Percentiles rank a stretch among this genome's conserved stretches.
Evolutionary conservation across 2,329 filamentous ascomycete genomes (phyloP).

Genomic region (Penicillium decumbens): DNA sequence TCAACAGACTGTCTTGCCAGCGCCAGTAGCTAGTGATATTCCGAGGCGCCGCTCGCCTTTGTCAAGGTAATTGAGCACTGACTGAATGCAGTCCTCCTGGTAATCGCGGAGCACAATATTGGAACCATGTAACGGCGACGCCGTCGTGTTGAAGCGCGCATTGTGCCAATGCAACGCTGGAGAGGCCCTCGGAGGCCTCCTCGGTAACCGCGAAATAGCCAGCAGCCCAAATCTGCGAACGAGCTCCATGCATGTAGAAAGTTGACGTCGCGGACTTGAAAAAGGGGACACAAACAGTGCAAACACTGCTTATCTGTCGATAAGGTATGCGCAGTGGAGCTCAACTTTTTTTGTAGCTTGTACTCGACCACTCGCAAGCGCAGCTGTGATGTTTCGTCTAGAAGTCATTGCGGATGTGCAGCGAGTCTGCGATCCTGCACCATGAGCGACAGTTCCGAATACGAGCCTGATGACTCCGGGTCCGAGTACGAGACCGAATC

Average conservation of each 20-base stretch:
- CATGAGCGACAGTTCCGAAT: conserved; percentile 38
- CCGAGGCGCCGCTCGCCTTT: conserved; percentile 74
- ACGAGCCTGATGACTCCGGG: conserved; percentile 32
- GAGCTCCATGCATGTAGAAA: conserved; percentile 27
- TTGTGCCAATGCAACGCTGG: conserved; percentile 23
- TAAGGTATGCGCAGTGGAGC: conserved; percentile 10
- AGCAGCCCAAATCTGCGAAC: conserved; percentile 24
- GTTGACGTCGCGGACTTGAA: background rate
- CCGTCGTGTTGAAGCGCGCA: conserved; percentile 24
- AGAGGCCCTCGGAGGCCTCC: conserved; percentile 11
- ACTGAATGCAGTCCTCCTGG: conserved; percentile 85
- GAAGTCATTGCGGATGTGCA: conserved; percentile 20
- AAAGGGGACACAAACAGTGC: conserved; percentile 32
- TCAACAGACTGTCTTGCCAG: conserved; percentile 65
- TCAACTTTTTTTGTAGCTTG: conserved; percentile 14
- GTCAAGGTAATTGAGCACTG: conserved; percentile 65
- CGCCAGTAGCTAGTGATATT: conserved; percentile 79
- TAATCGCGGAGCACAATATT: conserved; percentile 69
- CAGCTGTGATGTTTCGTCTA: conserved; percentile 27
- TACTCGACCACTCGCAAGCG: conserved; percentile 2
- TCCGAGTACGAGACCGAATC: conserved; percentile 19
- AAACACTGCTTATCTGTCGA: conserved; percentile 33
- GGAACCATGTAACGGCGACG: conserved; percentile 12
- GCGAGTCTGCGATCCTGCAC: conserved; percentile 34
- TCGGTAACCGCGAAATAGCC: conserved; percentile 17